Base-by-base conservation (phyloP, 2,329 filamentous ascomycete genomes). In the Sporothrix brasiliensis region DNA sequence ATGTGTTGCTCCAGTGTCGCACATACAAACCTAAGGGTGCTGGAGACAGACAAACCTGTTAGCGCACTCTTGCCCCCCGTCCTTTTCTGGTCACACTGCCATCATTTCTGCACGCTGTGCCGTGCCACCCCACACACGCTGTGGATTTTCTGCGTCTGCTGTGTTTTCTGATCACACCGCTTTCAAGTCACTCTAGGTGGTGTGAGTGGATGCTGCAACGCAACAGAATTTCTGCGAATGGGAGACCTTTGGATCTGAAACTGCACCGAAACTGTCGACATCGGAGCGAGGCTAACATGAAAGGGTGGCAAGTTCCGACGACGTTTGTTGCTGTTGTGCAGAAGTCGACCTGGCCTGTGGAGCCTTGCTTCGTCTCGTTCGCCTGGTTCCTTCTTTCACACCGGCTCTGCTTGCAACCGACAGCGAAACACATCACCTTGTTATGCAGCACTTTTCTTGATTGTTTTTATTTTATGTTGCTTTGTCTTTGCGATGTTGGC, bases 171-270 rank as follows among this genome's bases (percentile, higher is more conserved):
- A 52, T 11, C 54, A 61, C 67, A 69, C 67, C 44, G 54, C 67
- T 47, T 69, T 21, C 41, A 39, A 34, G 34, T 34, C 4, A 34
- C 34, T 34, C 9, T 5, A 34, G 34, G 34, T 34, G 34, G 44
- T 11, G 56, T 58, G 53, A 14, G 50, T 34, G 52, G 50, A 13
- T 44, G 65, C 39, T 47, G 41, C 41, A 44, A 16, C 16, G 47
- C 47, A 49, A 49, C 10, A 34, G 19, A 16, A 49, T 21, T 16
- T 39, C 41, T 52, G 50, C 67, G 58, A 65, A 69, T 69, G 30
- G n/a, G 24, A 56, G 34, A 16, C 9, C 49, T 34, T 34, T 24
- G 49, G 49, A 68, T 68, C 69, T 71, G 69, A 71, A 71, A 71
- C 69, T 24, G 47, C n/a, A 44, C 63, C 66, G 65, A 71, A 69